Evolutionary conservation across 1,139 yeast species (phyloP), one percentile per base, ranked within the genome.

Genomic region (Yamadazyma diddensiae): DNA sequence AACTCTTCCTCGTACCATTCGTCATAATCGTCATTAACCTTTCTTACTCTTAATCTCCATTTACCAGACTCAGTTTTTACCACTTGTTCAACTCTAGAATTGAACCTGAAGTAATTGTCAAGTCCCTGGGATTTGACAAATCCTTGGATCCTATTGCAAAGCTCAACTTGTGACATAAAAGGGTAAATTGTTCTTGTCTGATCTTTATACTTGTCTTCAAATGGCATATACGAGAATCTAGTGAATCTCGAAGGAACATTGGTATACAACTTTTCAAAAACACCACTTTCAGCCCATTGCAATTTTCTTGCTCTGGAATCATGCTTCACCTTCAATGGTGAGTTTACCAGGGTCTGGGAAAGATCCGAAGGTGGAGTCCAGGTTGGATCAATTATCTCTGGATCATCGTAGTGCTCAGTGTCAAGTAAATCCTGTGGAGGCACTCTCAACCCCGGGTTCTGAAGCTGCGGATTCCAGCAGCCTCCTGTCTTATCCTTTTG

Each of bases 211-310:
- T 58, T 47, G 4, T 44, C 46, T 25, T 59, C 61, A 29, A 57
- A 46, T 7, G 59, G 57, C 39, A 59, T 46, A 24, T 65, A 62
- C 6, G 75, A 65, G 39, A 65, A 72, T 30, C 73, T 50, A 36
- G 72, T 59, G 37, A 69, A 61, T 27, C 66, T 42, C 15, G 62
- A 41, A 2, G 78, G 73, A 23, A 73, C 65, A 38, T 73, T 73
- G 21, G 77, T 68, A 48, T 62, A 72, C 15, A 73, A 51, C 30
- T 62, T 56, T 20, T 63, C 61, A 41, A 61, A 71, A 16, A 70
- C 60, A 5, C 72, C 76, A 39, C 66, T 57, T 24, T 50, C 46
- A 25, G 49, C 57, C 78, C 76, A 70, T 42, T 56, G 62, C 15
- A 56, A 38, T 9, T 55, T 53, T 13, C 46, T 39, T 3, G 42